Evolutionary conservation across 2,329 filamentous ascomycete genomes (phyloP).

Genomic region (Fusarium avenaceum): DNA sequence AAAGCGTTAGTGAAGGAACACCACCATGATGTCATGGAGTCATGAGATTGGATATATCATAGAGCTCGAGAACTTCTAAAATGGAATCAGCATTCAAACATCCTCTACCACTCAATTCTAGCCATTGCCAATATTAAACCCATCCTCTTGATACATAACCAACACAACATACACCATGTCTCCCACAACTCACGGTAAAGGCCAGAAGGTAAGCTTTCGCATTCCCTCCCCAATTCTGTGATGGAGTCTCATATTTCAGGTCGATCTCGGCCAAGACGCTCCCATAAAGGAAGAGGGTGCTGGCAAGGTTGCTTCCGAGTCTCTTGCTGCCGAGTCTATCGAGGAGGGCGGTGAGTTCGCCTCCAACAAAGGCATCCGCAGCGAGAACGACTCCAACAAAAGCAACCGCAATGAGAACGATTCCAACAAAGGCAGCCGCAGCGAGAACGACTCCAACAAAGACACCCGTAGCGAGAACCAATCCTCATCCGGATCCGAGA

Average conservation of each 20-base stretch:
- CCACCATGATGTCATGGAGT: slow-evolving; percentile 40
- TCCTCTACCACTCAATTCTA: not conserved
- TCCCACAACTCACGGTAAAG: slow-evolving; percentile 33
- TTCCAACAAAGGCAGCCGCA: slow-evolving; percentile 65
- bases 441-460: slow-evolving; percentile 64
- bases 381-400: slow-evolving; percentile 64
- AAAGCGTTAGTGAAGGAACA: slow-evolving; percentile 23
- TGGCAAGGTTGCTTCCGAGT: slow-evolving; percentile 75
- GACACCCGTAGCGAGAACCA: slow-evolving; percentile 55
- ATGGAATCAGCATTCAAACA: not conserved
- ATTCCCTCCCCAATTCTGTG: not conserved
- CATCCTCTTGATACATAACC: not conserved
- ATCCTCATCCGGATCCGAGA: slow-evolving; percentile 14
- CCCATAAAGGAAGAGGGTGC: slow-evolving; percentile 70
- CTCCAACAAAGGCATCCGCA: slow-evolving; percentile 65
- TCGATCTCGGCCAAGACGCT: slow-evolving; percentile 61
- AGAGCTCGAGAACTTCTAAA: slow-evolving; percentile 15
- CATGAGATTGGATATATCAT: slow-evolving; percentile 29
- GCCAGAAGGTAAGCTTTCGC: slow-evolving; percentile 43
- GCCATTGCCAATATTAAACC: not conserved
- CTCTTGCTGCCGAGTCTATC: slow-evolving; percentile 81
- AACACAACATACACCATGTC: slow-evolving; percentile 36
- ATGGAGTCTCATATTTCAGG: slow-evolving; percentile 53
- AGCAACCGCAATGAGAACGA: slow-evolving; percentile 55
- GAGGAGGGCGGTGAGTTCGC: slow-evolving; percentile 71